Percentiles rank a stretch among this genome's conserved stretches.
These are phyloP conservation scores for Salvia hispanica DNA, from an alignment of 257 asterid genomes.

Conservation along the genomic window DNA sequence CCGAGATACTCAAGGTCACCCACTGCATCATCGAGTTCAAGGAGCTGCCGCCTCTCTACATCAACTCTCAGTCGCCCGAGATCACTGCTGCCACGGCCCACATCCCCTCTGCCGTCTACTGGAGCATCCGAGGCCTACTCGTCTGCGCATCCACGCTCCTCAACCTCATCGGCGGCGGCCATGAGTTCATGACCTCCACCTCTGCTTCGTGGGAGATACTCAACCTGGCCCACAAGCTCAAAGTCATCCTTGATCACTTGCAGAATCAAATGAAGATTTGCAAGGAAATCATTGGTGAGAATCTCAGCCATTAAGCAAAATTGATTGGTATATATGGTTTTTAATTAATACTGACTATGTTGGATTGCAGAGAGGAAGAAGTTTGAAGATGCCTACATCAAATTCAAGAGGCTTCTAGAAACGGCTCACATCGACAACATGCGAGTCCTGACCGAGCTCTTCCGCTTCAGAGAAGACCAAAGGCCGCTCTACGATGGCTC, in stretches of 20 bases:
- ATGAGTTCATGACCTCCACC: constrained; percentile 59
- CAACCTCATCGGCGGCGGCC: constrained; percentile 70
- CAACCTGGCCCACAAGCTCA: constrained; percentile 63
- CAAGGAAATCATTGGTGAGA: constrained; percentile 44
- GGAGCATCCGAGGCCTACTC: constrained; percentile 67
- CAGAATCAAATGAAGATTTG: constrained; percentile 38
- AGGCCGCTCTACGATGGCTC: constrained; percentile 52
- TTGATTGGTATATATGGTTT: too few relatives aligned
- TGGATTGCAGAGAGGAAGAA: constrained; percentile 36
- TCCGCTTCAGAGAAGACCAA: constrained; percentile 45
- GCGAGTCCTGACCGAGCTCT: constrained; percentile 48
- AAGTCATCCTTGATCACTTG: constrained; percentile 55
- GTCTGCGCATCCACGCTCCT: constrained; percentile 59
- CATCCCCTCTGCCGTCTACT: constrained; percentile 68
- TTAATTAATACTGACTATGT: background rate
- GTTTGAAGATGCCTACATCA: constrained; percentile 38
- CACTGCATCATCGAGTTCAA: constrained; percentile 48
- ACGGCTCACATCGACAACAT: constrained; percentile 56
- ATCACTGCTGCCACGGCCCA: constrained; percentile 27
- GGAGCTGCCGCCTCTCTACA: constrained; percentile 51
- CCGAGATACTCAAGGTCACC: constrained; percentile 39
- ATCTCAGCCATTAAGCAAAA: background rate
- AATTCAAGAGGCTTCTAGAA: constrained; percentile 45
- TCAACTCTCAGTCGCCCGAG: constrained; percentile 33
- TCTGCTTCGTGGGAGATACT: constrained; percentile 63